Conservation (phyloP, 768 basidiomycete species). For the Psilocybe azurescens region DNA sequence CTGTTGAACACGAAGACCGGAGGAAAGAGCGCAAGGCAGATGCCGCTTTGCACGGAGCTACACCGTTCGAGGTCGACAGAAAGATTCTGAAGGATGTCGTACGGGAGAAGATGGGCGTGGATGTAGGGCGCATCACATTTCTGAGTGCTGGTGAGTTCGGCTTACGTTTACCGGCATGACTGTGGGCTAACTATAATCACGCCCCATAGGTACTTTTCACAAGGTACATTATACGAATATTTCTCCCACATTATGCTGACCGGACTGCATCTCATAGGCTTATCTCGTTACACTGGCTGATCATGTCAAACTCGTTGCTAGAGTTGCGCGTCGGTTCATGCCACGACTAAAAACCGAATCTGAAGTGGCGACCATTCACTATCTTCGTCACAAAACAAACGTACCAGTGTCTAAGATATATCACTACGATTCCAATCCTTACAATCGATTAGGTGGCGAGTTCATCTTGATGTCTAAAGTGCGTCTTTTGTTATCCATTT, state of each 20-base stretch:
- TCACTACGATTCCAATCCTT: conserved; percentile 82
- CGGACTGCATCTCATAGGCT: conserved; percentile 49
- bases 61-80: conserved; percentile 79
- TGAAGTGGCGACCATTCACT: conserved; percentile 86
- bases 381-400: conserved; percentile 69
- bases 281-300: conserved; percentile 75
- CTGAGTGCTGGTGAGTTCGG: conserved; percentile 68
- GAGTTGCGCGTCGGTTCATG: conserved; percentile 87
- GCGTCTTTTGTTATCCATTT: conserved; percentile 25
- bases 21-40: conserved; percentile 68
- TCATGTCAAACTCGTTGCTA: conserved; percentile 68
- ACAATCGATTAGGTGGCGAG: conserved; percentile 84
- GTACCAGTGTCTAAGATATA: conserved; percentile 81
- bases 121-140: conserved; percentile 75
- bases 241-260: background rate
- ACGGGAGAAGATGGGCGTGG: conserved; percentile 65
- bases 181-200: conserved; percentile 9
- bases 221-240: conserved; percentile 49
- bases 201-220: conserved; percentile 77
- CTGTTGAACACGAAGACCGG: conserved; percentile 73
- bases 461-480: conserved; percentile 91
- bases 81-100: conserved; percentile 79
- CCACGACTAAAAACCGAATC: conserved; percentile 86
- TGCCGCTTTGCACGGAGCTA: conserved; percentile 60
- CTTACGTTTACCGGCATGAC: conserved; percentile 19